Evolutionary conservation across 129 eudicot genomes (phyloP).

Genomic region (Lonicera japonica): DNA sequence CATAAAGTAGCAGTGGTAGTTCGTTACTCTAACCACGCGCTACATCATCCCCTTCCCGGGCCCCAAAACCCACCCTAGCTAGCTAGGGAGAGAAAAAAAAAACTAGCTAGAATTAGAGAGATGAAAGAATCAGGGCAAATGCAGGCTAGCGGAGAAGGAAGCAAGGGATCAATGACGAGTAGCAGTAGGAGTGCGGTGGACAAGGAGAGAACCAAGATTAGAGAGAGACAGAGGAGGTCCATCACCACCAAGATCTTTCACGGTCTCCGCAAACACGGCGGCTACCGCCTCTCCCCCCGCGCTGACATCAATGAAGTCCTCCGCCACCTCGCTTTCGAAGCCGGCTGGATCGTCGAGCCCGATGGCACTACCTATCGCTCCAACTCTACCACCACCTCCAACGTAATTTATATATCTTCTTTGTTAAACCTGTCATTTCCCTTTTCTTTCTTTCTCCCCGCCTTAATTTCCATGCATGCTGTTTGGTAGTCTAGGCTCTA

Average conservation of each 20-base stretch:
- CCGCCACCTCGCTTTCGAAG: conserved; percentile 28
- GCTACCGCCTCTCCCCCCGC: conserved; percentile 33
- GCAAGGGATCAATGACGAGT: not conserved
- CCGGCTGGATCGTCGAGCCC: conserved; percentile 26
- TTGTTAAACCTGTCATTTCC: too few relatives aligned
- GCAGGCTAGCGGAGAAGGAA: not conserved
- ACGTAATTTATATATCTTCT: too few relatives aligned
- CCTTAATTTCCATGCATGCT: too few relatives aligned
- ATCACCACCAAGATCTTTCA: conserved; percentile 29
- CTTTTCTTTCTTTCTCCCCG: not conserved
- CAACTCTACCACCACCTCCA: not conserved
- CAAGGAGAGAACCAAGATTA: conserved; percentile 23
- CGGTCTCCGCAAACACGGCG: conserved; percentile 34
- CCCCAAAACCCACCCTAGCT: not conserved
- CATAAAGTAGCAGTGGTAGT: too few relatives aligned
- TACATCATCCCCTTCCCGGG: not conserved
- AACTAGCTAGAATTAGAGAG: not conserved
- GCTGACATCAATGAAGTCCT: conserved; percentile 30
- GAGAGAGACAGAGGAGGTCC: conserved; percentile 26
- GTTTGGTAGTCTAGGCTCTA: not conserved
- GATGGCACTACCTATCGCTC: conserved; percentile 33
- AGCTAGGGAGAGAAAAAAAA: too few relatives aligned
- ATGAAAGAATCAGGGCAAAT: not conserved
- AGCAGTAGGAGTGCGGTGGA: conserved; percentile 11
- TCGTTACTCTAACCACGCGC: not conserved